These are phyloP conservation scores for Kodamaea alishanica DNA, from an alignment of 1,139 yeast genomes.

Conservation along the genomic window DNA sequence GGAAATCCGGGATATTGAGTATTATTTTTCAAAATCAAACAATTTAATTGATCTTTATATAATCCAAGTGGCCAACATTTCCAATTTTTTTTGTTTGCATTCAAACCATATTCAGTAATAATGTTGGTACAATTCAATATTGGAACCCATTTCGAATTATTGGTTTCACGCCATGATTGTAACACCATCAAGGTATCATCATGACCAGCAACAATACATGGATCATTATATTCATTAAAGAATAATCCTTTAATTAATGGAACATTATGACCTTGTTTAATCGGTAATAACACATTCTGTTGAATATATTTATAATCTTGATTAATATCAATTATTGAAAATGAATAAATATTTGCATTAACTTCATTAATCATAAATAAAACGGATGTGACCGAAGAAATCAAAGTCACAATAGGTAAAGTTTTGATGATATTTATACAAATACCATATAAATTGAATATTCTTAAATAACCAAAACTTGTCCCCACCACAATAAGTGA, in stretches of 20 bases:
- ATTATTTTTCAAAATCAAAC: slow-evolving; percentile 67
- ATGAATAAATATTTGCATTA: slow-evolving; percentile 28
- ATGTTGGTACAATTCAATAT: slow-evolving; percentile 63
- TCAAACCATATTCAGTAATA: slow-evolving; percentile 51
- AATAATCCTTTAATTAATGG: slow-evolving; percentile 65
- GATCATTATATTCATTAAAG: slow-evolving; percentile 83
- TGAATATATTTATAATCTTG: slow-evolving; percentile 39
- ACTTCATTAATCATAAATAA: slow-evolving; percentile 35
- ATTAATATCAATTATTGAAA: slow-evolving; percentile 35
- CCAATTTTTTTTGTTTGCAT: slow-evolving; percentile 46
- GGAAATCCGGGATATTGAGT: slow-evolving; percentile 61
- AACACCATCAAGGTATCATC: slow-evolving; percentile 70
- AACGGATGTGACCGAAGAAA: slow-evolving; percentile 31
- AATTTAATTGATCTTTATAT: slow-evolving; percentile 61
- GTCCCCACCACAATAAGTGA: slow-evolving; percentile 43
- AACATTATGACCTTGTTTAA: slow-evolving; percentile 20
- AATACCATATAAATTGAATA: slow-evolving; percentile 40
- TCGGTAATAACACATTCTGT: slow-evolving; percentile 39
- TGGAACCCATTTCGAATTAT: slow-evolving; percentile 87
- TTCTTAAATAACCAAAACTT: slow-evolving; percentile 38
- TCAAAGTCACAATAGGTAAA: slow-evolving; percentile 36
- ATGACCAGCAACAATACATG: slow-evolving; percentile 69
- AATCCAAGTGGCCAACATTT: slow-evolving; percentile 89
- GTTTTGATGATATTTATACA: slow-evolving; percentile 39
- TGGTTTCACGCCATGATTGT: slow-evolving; percentile 71